Conservation (phyloP, 2,329 filamentous ascomycete species). For the Xylariaceae sp. region DNA sequence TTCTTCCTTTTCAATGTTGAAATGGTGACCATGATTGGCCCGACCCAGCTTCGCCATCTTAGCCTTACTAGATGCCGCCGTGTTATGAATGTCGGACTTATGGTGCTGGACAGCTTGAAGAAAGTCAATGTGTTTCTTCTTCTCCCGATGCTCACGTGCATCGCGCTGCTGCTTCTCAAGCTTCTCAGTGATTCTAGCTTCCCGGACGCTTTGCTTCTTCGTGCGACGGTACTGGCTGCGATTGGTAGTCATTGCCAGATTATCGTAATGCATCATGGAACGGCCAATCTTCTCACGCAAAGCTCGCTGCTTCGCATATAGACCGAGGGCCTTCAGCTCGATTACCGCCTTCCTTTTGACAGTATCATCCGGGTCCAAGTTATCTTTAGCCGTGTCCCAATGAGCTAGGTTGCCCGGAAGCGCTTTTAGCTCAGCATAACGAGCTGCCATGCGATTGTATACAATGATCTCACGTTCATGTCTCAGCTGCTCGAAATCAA, state of each 20-base stretch:
- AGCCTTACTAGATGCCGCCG: slow-evolving; percentile 60
- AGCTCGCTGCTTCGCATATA: slow-evolving; percentile 83
- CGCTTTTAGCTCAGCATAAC: slow-evolving; percentile 77
- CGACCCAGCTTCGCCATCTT: slow-evolving; percentile 83
- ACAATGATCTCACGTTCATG: slow-evolving; percentile 83
- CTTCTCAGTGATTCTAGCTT: slow-evolving; percentile 96
- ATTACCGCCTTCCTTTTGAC: slow-evolving; percentile 87
- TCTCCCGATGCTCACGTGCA: slow-evolving; percentile 90
- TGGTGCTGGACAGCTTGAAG: slow-evolving; percentile 81
- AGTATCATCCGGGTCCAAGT: slow-evolving; percentile 66
- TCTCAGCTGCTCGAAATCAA: slow-evolving; percentile 79
- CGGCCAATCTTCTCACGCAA: slow-evolving; percentile 82
- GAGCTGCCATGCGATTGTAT: slow-evolving; percentile 82
- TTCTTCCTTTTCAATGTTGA: slow-evolving; percentile 97
- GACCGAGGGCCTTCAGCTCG: slow-evolving; percentile 83
- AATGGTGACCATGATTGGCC: slow-evolving; percentile 83
- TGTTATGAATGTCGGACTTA: slow-evolving; percentile 67
- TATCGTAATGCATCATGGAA: slow-evolving; percentile 93
- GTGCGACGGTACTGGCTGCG: slow-evolving; percentile 82
- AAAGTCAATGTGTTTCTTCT: slow-evolving; percentile 94
- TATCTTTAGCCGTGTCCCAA: slow-evolving; percentile 72
- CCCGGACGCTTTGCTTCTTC: slow-evolving; percentile 94
- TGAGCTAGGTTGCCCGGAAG: slow-evolving; percentile 80
- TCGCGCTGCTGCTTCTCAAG: slow-evolving; percentile 98
- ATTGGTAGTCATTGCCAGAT: slow-evolving; percentile 95